Percentiles rank a stretch among this genome's conserved stretches.
phyloP scores from a whole-genome alignment of 129 eudicot species.

The Logfia minima region DNA sequence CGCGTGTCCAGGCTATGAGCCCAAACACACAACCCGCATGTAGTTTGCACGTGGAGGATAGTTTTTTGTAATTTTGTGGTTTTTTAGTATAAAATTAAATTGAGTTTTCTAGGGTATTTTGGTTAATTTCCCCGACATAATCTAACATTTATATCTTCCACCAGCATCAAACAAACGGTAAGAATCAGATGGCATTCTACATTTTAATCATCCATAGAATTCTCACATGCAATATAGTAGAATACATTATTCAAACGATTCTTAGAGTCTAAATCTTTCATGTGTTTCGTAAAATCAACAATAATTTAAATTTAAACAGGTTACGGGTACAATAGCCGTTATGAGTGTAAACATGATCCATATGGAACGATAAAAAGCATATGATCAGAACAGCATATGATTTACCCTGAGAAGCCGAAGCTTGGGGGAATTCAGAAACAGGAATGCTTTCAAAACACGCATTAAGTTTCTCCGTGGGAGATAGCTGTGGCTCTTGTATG shows the following conservation, averaged over 20 bases:
- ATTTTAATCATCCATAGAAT: conserved; percentile 1
- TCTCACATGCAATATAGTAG: background rate
- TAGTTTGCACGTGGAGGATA: too few relatives aligned
- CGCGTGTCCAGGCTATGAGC: too few relatives aligned
- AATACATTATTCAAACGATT: background rate
- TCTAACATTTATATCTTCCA: background rate
- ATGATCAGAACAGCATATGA: background rate
- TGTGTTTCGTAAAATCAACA: background rate
- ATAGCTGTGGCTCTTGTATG: conserved; percentile 67
- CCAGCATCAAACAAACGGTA: background rate
- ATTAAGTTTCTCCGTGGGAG: conserved; percentile 90
- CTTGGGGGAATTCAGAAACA: conserved; percentile 83
- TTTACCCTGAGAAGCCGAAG: conserved; percentile 71
- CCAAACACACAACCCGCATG: too few relatives aligned
- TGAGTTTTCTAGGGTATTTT: too few relatives aligned
- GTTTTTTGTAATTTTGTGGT: too few relatives aligned
- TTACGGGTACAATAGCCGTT: background rate
- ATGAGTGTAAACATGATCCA: conserved; percentile 6
- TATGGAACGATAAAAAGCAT: background rate
- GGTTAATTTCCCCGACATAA: too few relatives aligned
- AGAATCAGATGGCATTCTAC: background rate
- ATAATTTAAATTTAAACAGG: background rate
- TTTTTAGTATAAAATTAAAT: too few relatives aligned
- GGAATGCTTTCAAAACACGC: conserved; percentile 92
- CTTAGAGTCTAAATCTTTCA: background rate